Conservation (phyloP, 768 basidiomycete species). For the Nidula microcarpa region DNA sequence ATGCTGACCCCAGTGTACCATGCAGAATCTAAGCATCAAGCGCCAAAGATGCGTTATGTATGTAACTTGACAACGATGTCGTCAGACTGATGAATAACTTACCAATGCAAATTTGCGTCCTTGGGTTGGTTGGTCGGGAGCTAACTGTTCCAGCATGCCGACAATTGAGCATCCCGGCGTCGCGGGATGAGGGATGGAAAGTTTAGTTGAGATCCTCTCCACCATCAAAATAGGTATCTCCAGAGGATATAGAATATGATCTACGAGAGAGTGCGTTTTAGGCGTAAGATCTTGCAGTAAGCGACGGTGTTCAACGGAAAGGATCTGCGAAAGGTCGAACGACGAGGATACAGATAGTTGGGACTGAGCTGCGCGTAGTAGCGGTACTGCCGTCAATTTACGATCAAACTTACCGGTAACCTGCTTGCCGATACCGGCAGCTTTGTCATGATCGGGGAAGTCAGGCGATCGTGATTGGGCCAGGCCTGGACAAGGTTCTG, state of each 20-base stretch:
- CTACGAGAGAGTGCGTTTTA: too few species aligned
- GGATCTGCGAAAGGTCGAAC: too few species aligned
- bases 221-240: background rate
- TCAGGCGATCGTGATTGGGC: too few species aligned
- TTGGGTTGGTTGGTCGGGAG: conserved; percentile 42
- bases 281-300: too few species aligned
- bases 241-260: too few species aligned
- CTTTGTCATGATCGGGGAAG: too few species aligned
- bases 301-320: too few species aligned
- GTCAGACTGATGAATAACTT: conserved; percentile 17
- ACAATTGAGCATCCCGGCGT: conserved; percentile 42
- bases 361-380: too few species aligned
- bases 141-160: conserved; percentile 62
- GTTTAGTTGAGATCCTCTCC: conserved; percentile 41
- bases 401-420: background rate
- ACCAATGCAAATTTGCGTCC: conserved; percentile 68
- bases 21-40: conserved; percentile 60
- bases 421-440: background rate
- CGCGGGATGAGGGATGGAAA: conserved; percentile 47
- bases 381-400: background rate
- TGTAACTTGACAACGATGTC: background rate
- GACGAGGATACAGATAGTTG: too few species aligned
- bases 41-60: background rate
- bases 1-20: conserved; percentile 69
- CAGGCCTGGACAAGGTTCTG: too few species aligned